Evolutionary conservation across 2,329 filamentous ascomycete species (phyloP).

Genomic region (Lizonia empirigonia): DNA sequence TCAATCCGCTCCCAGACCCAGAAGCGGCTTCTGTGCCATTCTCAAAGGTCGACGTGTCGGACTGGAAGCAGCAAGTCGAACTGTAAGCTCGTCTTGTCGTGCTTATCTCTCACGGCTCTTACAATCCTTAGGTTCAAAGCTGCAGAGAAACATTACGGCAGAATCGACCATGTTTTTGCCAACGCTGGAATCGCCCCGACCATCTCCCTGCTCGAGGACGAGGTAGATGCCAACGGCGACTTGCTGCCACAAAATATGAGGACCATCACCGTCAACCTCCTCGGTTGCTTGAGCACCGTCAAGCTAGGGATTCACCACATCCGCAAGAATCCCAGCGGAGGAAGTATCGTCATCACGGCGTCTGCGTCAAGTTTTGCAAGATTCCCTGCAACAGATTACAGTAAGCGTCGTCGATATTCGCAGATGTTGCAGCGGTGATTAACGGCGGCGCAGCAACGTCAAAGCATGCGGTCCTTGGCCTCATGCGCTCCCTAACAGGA

Average conservation of each 20-base stretch:
- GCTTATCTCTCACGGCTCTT: not conserved
- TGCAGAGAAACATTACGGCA: conserved; percentile 50
- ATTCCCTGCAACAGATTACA: conserved; percentile 39
- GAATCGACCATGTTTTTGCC: conserved; percentile 54
- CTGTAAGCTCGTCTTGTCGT: conserved; percentile 29
- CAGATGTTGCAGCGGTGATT: not conserved
- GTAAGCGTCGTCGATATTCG: conserved; percentile 18
- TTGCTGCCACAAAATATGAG: conserved; percentile 33
- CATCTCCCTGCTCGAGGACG: conserved; percentile 34
- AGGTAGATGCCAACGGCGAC: conserved; percentile 38
- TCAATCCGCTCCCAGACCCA: conserved; percentile 51
- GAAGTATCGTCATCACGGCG: conserved; percentile 42
- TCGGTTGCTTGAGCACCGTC: conserved; percentile 37
- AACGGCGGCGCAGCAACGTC: conserved; percentile 26
- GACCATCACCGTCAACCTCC: conserved; percentile 38
- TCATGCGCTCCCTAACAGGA: conserved; percentile 33
- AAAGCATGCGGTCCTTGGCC: conserved; percentile 42
- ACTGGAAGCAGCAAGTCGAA: conserved; percentile 57
- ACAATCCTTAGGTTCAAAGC: conserved; percentile 51
- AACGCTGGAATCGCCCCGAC: conserved; percentile 40
- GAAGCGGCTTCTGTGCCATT: conserved; percentile 31
- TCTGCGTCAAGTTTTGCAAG: conserved; percentile 37
- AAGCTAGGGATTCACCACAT: conserved; percentile 39
- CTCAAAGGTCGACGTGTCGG: conserved; percentile 40
- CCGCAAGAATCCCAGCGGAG: conserved; percentile 31